Conservation (phyloP, 2,329 filamentous ascomycete species). For the Trichoderma afroharzianum region DNA sequence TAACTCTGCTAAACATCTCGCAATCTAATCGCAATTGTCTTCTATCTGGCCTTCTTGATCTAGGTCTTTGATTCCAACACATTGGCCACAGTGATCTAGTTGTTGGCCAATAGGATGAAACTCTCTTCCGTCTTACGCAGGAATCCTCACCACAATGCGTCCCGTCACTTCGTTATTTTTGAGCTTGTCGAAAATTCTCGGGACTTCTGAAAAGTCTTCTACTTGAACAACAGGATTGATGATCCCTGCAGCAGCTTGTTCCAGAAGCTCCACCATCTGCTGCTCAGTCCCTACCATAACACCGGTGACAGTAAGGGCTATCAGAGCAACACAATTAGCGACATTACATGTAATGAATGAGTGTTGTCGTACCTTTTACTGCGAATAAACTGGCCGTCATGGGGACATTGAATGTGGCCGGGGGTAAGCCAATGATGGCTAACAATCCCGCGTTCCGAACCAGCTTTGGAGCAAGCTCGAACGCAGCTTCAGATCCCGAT, state of each 20-base stretch:
- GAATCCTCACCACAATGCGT: constrained; percentile 11
- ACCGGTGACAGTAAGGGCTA: constrained; percentile 18
- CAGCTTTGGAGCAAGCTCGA: constrained; percentile 23
- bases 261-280: constrained; percentile 18
- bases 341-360: not conserved
- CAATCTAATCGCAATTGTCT: not conserved
- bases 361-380: constrained; percentile 15
- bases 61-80: not conserved
- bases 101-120: too few species aligned
- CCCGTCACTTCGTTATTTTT: not conserved
- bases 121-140: not conserved
- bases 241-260: not conserved
- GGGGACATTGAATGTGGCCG: constrained; percentile 27
- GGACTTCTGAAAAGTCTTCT: not conserved
- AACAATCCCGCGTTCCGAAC: constrained; percentile 28
- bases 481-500: constrained; percentile 26
- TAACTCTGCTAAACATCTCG: not conserved
- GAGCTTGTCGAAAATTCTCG: not conserved
- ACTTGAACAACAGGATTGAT: not conserved
- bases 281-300: constrained; percentile 19
- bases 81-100: not conserved
- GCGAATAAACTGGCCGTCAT: constrained; percentile 25
- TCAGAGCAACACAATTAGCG: not conserved
- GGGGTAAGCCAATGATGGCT: constrained; percentile 26
- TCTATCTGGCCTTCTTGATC: not conserved